phyloP scores from a whole-genome alignment of 2,329 filamentous ascomycete genomes.

The Sarocladium kiliense region DNA sequence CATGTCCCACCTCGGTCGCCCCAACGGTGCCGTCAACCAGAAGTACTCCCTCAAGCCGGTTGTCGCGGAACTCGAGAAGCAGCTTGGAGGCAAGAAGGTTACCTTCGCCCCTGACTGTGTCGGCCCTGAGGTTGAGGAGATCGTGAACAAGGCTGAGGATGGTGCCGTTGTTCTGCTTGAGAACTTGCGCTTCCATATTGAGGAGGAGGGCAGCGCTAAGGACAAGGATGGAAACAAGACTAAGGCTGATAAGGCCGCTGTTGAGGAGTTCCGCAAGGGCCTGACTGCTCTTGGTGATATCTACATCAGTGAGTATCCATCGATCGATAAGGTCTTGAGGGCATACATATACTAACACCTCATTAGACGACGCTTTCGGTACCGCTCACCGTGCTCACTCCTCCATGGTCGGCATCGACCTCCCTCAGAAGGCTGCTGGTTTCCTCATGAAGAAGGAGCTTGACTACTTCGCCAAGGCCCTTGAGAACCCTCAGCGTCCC shows the following conservation, averaged over 20 bases:
- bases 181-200: constrained; percentile 96
- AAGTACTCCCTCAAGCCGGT: constrained; percentile 97
- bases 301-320: constrained; percentile 76
- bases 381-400: constrained; percentile 98
- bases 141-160: constrained; percentile 74
- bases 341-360: background rate
- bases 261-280: constrained; percentile 90
- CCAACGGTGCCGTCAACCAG: constrained; percentile 79
- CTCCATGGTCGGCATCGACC: constrained; percentile 96
- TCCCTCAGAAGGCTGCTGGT: constrained; percentile 93
- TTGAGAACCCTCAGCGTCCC: constrained; percentile 86
- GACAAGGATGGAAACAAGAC: constrained; percentile 93
- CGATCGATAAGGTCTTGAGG: background rate
- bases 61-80: constrained; percentile 85
- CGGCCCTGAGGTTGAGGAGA: constrained; percentile 82
- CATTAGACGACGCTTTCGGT: constrained; percentile 91
- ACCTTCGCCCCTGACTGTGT: constrained; percentile 89
- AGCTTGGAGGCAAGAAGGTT: constrained; percentile 75
- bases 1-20: constrained; percentile 98
- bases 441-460: constrained; percentile 99
- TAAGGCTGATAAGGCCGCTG: constrained; percentile 92
- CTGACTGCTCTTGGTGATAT: constrained; percentile 92
- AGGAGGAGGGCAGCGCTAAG: constrained; percentile 96
- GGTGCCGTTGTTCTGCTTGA: constrained; percentile 88
- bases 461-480: constrained; percentile 96